phyloP scores from a whole-genome alignment of 148 eudicot genomes.

The Heliosperma pusillum region DNA sequence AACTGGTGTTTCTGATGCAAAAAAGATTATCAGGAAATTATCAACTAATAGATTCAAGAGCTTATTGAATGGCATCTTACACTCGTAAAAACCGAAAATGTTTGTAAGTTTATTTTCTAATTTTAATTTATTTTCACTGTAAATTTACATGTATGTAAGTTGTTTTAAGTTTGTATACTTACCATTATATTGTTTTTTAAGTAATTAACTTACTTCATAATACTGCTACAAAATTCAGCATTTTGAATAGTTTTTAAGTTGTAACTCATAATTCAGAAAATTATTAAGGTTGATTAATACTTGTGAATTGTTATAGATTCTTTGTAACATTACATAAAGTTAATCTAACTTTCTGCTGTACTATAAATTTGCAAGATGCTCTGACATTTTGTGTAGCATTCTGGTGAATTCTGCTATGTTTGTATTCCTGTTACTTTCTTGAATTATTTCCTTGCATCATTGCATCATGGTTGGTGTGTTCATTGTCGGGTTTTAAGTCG shows the following conservation, averaged over 20 bases:
- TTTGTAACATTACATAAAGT: neutral
- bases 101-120: constrained; percentile 14
- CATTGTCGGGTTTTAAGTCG: too few relatives aligned
- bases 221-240: constrained; percentile 26
- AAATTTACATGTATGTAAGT: constrained; percentile 33
- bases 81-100: constrained; percentile 27
- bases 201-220: constrained; percentile 7
- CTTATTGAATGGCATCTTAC: constrained; percentile 61
- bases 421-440: neutral
- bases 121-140: constrained; percentile 20
- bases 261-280: too few relatives aligned
- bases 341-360: too few relatives aligned
- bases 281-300: constrained; percentile 6
- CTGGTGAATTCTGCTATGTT: neutral
- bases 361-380: neutral
- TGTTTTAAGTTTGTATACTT: constrained; percentile 27
- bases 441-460: too few relatives aligned
- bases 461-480: too few relatives aligned
- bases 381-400: neutral
- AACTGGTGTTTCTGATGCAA: constrained; percentile 71
- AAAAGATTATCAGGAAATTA: constrained; percentile 63
- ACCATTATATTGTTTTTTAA: too few relatives aligned
- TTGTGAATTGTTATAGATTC: neutral
- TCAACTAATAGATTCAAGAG: constrained; percentile 52
- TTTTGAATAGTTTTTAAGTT: constrained; percentile 33